Evolutionary conservation across 257 asterid species (phyloP), one percentile per base, ranked within the genome.

Genomic region (Primulina eburnea): DNA sequence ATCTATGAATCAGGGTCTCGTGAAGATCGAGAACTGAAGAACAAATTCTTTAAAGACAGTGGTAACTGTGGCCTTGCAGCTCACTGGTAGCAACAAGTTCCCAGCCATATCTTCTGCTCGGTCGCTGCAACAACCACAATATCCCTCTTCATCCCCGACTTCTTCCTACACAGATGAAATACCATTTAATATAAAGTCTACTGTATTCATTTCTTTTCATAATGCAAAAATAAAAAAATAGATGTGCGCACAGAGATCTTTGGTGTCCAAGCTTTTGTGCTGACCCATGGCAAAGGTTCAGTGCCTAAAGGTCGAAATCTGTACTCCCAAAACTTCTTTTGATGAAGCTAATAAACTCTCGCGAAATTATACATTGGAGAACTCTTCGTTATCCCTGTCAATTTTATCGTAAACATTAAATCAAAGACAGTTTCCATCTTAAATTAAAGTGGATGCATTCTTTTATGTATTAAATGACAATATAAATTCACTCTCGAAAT

Each of bases 41-140:
- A 26, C 18, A 61, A 58, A 64, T 43, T 33, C 56, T 34, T 43
- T 57, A 29, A 57, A 40, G 64, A 63, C 72, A 67, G 61, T 28
- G 75, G 56, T 60, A 71, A 80, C 80, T 77, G 76, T 81, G 86
- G 76, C 70, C 28, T 62, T 71, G 86, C n/a, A 43, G 50, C 70
- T 69, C 71, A 59, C 75, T 71, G 77, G 14, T 43, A 33, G 84
- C 77, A 75, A 75, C 90, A 86, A 88, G 95, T 88, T 86, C 95
- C 93, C 64, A 84, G 87, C 76, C 80, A 59, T 73, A 82, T 74
- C 75, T 61, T 32, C 78, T 70, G 69, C 65, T 57, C 30, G 20
- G 3, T 4, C 57, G 55, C 17, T 67, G 57, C 67, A 73, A 64
- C 75, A 75, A 81, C 92, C 79, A 17, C 74, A 60, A 57, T 77